Base-by-base conservation (phyloP, 306 rosid genomes). In the Ochetophila trinervis region DNA sequence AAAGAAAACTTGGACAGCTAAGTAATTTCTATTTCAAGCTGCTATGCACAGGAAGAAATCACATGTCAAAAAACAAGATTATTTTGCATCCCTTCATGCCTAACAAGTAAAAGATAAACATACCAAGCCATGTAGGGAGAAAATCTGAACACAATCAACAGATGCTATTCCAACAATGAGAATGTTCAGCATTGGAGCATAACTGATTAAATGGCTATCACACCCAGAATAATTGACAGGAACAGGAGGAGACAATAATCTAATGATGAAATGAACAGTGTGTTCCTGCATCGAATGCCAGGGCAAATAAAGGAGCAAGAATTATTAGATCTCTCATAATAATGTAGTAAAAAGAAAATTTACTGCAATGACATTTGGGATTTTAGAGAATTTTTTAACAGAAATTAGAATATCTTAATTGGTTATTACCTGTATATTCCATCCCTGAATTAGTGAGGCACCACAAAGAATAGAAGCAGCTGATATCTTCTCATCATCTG, bases 71-170 rank as follows among this genome's bases (percentile, higher is more conserved):
- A 4, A 49, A 54, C 30, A 63, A 40, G 5, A 35, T 51, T 35
- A 50, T 55, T 65, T 36, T 53, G 44, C 19, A 24, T 57, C 36
- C 55, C 20, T 67, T 37, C 5, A 7, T 27, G 15, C 20, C 44
- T 65, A 10, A 17, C 27, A 65, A 40, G 57, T 35, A 49, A 62
- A 63, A 49, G 21, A 47, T 30, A 66, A 63, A 84, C 86, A 54
- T 86, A 94, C 99, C 94, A 94, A 75, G 79, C 99, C 99, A 83
- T 84, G 99, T 53, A 94, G 83, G 2, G 96, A 90, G 71, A 94
- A 90, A 70, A 85, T 88, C 81, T 90, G 97, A 72, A 90, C 81
- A 62, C 99, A 90, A 68, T 94, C 99, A 76, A 94, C 85, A 32
- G 96, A 77, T 44, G 97, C 82, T 70, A 94, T 88, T 73, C 97